These are phyloP conservation scores for Pseudohalonectria lignicola DNA, from an alignment of 2,329 filamentous ascomycete genomes.

Conservation along the genomic window DNA sequence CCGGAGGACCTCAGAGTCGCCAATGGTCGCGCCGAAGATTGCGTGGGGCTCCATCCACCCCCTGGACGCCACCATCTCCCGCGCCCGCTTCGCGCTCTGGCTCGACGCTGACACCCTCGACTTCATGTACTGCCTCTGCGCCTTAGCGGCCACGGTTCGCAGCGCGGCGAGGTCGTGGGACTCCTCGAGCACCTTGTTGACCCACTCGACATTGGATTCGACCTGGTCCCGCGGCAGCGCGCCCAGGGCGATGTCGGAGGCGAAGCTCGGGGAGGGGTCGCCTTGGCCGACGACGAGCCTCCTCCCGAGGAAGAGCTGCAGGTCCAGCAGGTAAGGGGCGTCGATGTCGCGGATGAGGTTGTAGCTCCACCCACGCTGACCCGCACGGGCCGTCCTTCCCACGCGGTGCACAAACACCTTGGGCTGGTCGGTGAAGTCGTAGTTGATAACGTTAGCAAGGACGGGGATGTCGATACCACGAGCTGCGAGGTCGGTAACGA, in stretches of 20 bases:
- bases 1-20: constrained; percentile 24
- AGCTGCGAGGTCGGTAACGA: constrained; percentile 93
- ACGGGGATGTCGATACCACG: constrained; percentile 97
- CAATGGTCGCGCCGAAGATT: constrained; percentile 55
- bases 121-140: constrained; percentile 84
- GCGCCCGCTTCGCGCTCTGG: constrained; percentile 81
- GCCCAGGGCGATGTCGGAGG: constrained; percentile 77
- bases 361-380: constrained; percentile 88
- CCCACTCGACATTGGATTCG: constrained; percentile 70
- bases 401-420: constrained; percentile 97
- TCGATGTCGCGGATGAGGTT: constrained; percentile 83
- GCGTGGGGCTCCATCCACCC: constrained; percentile 67
- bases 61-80: constrained; percentile 60
- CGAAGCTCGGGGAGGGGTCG: constrained; percentile 38
- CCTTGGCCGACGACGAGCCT: constrained; percentile 67
- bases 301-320: constrained; percentile 89
- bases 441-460: constrained; percentile 95
- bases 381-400: constrained; percentile 88
- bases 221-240: constrained; percentile 61
- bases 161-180: constrained; percentile 63
- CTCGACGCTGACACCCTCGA: constrained; percentile 83
- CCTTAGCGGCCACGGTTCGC: constrained; percentile 67
- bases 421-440: constrained; percentile 91
- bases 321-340: constrained; percentile 81
- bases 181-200: constrained; percentile 66